phyloP scores from a whole-genome alignment of 192 early-diverging fungal species.

The Mortierella hygrophila region DNA sequence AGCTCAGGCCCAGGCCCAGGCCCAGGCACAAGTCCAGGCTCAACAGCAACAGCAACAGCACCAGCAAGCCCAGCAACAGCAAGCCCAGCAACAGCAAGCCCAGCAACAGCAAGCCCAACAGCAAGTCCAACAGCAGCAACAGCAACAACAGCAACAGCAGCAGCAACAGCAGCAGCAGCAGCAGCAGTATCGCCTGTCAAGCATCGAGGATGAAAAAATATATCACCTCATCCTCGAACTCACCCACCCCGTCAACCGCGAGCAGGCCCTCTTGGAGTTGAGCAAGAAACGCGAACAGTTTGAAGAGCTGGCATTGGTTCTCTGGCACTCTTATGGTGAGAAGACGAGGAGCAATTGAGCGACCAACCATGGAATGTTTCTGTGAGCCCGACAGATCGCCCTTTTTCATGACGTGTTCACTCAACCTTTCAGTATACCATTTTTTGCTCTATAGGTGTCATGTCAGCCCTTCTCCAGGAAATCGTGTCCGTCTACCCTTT shows the following conservation, averaged over 20 bases:
- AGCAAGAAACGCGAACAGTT: slow-evolving; percentile 94
- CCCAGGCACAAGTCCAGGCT: slow-evolving; percentile 1
- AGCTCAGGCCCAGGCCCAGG: slow-evolving; percentile 16
- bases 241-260: slow-evolving; percentile 76
- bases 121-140: slow-evolving; percentile 28
- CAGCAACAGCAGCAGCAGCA: slow-evolving; percentile 54
- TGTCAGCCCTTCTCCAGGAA: slow-evolving; percentile 95
- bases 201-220: slow-evolving; percentile 85
- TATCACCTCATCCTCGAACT: slow-evolving; percentile 91
- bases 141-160: slow-evolving; percentile 34
- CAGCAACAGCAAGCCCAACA: background rate
- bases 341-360: background rate
- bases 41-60: slow-evolving; percentile 22
- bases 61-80: slow-evolving; percentile 15
- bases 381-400: background rate
- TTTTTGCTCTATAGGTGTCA: slow-evolving; percentile 74
- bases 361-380: background rate
- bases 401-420: slow-evolving; percentile 2
- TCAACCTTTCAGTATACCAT: background rate
- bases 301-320: slow-evolving; percentile 91
- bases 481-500: slow-evolving; percentile 96
- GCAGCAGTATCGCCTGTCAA: slow-evolving; percentile 59
- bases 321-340: slow-evolving; percentile 96
- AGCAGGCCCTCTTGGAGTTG: slow-evolving; percentile 91
- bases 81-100: slow-evolving; percentile 4